Conservation (phyloP, 108 stramenopile species). For the Nitzschia putrida region DNA sequence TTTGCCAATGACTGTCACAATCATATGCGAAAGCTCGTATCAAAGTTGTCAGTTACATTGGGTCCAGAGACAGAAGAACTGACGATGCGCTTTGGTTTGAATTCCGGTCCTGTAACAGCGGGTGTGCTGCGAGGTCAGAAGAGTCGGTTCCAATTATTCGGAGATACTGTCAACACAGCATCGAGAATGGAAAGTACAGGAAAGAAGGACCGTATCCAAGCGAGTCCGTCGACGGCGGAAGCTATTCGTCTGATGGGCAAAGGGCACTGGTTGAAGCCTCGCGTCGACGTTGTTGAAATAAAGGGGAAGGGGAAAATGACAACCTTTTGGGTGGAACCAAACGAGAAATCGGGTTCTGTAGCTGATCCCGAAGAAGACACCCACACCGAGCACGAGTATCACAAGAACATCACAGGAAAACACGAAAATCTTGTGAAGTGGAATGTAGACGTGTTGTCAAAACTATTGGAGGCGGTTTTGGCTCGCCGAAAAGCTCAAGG, state of each 20-base stretch:
- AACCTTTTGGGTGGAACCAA: constrained; percentile 53
- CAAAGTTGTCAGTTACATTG: constrained; percentile 25
- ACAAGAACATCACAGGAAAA: constrained; percentile 8
- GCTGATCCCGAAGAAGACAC: background rate
- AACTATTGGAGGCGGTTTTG: constrained; percentile 24
- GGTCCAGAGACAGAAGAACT: constrained; percentile 43
- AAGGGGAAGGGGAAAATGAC: constrained; percentile 70
- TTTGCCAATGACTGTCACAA: constrained; percentile 55
- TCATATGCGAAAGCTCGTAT: constrained; percentile 42
- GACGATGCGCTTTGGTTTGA: constrained; percentile 57
- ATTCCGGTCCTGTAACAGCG: constrained; percentile 64
- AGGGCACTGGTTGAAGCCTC: constrained; percentile 44
- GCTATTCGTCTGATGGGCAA: constrained; percentile 41
- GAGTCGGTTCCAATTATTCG: constrained; percentile 64
- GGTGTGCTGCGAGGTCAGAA: constrained; percentile 58
- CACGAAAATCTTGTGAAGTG: constrained; percentile 30
- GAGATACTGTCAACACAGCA: constrained; percentile 74
- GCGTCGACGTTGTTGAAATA: constrained; percentile 42
- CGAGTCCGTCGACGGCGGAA: constrained; percentile 53
- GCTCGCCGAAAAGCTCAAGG: constrained; percentile 3
- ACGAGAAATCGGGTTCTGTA: constrained; percentile 7
- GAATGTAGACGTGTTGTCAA: constrained; percentile 37
- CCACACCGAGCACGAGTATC: background rate
- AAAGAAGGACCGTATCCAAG: constrained; percentile 44
- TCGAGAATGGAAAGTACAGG: constrained; percentile 65